phyloP scores from a whole-genome alignment of 169 alveolate genomes.

The Cryptosporidium ryanae region DNA sequence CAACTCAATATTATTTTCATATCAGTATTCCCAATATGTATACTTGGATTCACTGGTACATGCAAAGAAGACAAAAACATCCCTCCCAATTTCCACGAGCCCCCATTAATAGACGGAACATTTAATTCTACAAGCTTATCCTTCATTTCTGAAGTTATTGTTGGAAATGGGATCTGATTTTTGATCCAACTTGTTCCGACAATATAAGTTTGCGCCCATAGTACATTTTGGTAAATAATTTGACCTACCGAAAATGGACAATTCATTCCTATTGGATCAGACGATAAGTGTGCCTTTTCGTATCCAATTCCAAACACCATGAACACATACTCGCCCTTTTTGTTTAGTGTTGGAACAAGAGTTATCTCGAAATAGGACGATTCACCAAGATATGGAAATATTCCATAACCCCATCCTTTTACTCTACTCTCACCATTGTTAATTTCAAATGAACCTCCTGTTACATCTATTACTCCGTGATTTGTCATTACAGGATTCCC shows the following conservation, averaged over 20 bases:
- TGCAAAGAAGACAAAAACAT: constrained; percentile 61
- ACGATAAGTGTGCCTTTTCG: constrained; percentile 35
- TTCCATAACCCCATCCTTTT: constrained; percentile 71
- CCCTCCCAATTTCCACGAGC: constrained; percentile 70
- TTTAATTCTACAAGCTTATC: constrained; percentile 3
- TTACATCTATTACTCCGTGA: constrained; percentile 55
- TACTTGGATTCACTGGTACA: constrained; percentile 44
- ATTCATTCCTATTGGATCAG: constrained; percentile 61
- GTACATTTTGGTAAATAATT: constrained; percentile 37
- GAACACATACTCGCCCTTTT: constrained; percentile 34
- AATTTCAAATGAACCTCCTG: constrained; percentile 66
- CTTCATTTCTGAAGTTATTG: background rate
- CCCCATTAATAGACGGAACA: constrained; percentile 25
- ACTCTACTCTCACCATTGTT: constrained; percentile 15
- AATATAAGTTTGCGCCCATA: constrained; percentile 43
- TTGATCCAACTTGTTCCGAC: constrained; percentile 57
- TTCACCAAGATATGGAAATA: constrained; percentile 69
- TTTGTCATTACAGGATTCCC: constrained; percentile 58
- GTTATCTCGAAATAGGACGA: constrained; percentile 65
- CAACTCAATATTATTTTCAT: constrained; percentile 40
- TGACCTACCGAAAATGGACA: constrained; percentile 70
- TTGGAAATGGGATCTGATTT: constrained; percentile 68
- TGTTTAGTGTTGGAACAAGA: constrained; percentile 47
- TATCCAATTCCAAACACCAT: constrained; percentile 55
- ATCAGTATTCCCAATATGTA: constrained; percentile 43